A percentile compares a stretch with the other conserved stretches of the same genome.
Conservation (phyloP, 495 filamentous ascomycete genomes). For the Tuber calosporum region DNA sequence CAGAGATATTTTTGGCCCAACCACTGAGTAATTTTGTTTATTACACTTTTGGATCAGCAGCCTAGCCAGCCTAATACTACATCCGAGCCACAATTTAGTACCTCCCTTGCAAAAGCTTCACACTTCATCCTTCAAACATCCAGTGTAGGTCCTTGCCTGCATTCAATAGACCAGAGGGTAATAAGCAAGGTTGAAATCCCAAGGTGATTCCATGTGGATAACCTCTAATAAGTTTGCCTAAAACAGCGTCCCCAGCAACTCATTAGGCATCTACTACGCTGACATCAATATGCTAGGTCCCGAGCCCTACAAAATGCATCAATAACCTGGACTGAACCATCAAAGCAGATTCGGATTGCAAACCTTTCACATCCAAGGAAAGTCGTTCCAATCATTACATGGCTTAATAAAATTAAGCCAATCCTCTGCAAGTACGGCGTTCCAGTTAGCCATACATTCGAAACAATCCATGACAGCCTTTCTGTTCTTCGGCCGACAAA, state of each 20-base stretch:
- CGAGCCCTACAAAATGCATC: conserved; percentile 1
- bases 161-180: background rate
- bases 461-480: conserved; percentile 2
- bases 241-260: background rate
- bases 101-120: background rate
- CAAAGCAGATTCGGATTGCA: background rate
- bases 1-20: background rate
- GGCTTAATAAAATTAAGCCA: background rate
- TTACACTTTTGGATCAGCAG: background rate
- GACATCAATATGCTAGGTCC: background rate
- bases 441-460: background rate
- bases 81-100: background rate
- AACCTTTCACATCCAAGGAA: background rate
- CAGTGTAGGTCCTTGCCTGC: background rate
- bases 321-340: background rate
- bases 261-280: background rate
- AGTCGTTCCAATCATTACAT: conserved; percentile 1
- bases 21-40: background rate
- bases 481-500: background rate
- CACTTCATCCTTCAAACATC: background rate
- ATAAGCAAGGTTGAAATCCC: background rate
- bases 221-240: background rate
- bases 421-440: background rate
- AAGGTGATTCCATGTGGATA: background rate
- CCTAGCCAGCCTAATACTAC: background rate